Base-by-base conservation (phyloP, 139 green algal species). In the Chlamydomonas sp. region DNA sequence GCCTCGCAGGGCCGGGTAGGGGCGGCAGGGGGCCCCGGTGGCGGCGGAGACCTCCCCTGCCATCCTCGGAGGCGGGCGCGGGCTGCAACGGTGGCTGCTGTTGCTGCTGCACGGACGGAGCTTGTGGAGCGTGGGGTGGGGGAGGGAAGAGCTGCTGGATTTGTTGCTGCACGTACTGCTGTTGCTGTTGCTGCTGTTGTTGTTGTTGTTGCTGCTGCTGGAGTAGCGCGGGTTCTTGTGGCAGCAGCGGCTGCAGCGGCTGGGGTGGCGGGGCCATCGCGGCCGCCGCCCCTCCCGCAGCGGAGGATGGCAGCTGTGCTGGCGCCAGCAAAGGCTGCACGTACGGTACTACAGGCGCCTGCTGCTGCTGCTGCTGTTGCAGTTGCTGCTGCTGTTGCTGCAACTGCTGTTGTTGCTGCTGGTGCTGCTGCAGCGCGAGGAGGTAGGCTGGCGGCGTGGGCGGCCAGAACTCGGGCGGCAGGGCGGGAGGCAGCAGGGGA, bases 391-490 rank as follows among this genome's bases (percentile, higher is more conserved):
- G 64, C 64, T 69, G 8, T 12, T 12, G 64, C 8, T 16, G 10
- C 64, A 69, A 16, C 8, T 12, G 64, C 9, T 12, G 64, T 12
- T 12, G 8, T 9, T 12, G 10, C 64, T 12, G 64, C 64, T 12
- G 9, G 9, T 12, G 9, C 64, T 9, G 64, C 9, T 69, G 64
- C 64, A 69, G 4, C 66, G 66, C 66, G 1, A 14, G 66, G 12
- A 71, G 66, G 12, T 20, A 20, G 69, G 69, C 10, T 18, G 15
- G 7, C 17, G 73, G 73, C 73, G 31, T 63, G 31, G 49, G 73
- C 59, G 83, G 83, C 74, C 73, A 88, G 49, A 88, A 62, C 3
- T 67, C 57, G 5, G 17, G 73, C 74, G 83, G 83, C 63, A 88
- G 83, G 18, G 14, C 5, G 16, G 83, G 73, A 63, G 83, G 83